Evolutionary conservation across 768 basidiomycete species (phyloP).

Genomic region (Chlorophyllum brunneum): DNA sequence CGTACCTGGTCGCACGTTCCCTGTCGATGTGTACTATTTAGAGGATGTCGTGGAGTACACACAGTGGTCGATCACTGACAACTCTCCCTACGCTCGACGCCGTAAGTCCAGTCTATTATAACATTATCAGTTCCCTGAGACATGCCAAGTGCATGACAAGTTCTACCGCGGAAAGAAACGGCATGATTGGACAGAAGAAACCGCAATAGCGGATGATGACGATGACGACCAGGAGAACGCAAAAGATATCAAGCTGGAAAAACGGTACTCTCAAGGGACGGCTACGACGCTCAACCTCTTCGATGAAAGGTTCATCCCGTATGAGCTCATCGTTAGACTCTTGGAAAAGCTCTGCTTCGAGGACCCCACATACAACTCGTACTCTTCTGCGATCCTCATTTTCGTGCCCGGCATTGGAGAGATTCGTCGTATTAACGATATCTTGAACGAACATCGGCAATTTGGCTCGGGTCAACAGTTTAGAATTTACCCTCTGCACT

Average conservation of each 20-base stretch:
- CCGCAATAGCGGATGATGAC: slow-evolving; percentile 46
- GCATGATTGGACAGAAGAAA: slow-evolving; percentile 80
- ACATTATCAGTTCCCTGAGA: not conserved
- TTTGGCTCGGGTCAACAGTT: slow-evolving; percentile 66
- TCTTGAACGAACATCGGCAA: slow-evolving; percentile 65
- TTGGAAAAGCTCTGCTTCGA: slow-evolving; percentile 83
- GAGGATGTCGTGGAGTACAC: slow-evolving; percentile 90
- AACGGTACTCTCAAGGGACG: slow-evolving; percentile 76
- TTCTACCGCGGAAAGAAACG: slow-evolving; percentile 58
- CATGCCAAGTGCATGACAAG: slow-evolving; percentile 51
- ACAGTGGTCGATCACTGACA: slow-evolving; percentile 73
- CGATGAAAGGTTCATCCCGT: slow-evolving; percentile 86
- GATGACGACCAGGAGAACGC: slow-evolving; percentile 55
- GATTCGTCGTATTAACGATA: slow-evolving; percentile 84
- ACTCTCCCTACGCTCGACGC: slow-evolving; percentile 75
- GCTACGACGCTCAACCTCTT: slow-evolving; percentile 77
- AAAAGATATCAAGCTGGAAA: slow-evolving; percentile 55
- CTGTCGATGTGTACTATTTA: slow-evolving; percentile 79
- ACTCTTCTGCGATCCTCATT: slow-evolving; percentile 79
- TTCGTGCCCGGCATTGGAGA: slow-evolving; percentile 96
- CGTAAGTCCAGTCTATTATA: slow-evolving; percentile 36
- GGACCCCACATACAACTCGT: slow-evolving; percentile 42
- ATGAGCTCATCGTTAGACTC: slow-evolving; percentile 81
- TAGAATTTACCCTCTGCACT: slow-evolving; percentile 83
- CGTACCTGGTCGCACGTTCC: slow-evolving; percentile 93